These are phyloP conservation scores for Lachnellula cervina DNA, from an alignment of 2,329 filamentous ascomycete genomes.

Conservation along the genomic window DNA sequence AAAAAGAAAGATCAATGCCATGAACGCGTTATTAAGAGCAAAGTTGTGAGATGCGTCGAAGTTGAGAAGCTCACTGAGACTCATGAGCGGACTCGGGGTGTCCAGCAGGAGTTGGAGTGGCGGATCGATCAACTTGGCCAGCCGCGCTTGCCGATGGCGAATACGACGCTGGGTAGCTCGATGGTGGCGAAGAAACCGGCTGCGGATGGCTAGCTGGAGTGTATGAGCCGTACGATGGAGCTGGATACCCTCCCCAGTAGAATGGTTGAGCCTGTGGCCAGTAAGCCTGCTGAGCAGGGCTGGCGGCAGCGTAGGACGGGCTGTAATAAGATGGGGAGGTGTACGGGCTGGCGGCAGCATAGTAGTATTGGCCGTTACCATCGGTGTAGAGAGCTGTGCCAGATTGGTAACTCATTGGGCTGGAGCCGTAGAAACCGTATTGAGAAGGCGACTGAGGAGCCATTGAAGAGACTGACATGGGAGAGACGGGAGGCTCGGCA, in stretches of 20 bases:
- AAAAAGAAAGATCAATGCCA: neutral
- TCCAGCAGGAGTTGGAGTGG: constrained; percentile 23
- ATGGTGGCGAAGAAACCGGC: constrained; percentile 1
- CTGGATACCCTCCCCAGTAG: constrained; percentile 12
- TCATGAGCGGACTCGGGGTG: constrained; percentile 11
- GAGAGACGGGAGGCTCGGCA: constrained; percentile 9
- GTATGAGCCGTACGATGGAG: constrained; percentile 12
- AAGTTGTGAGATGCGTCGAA: neutral
- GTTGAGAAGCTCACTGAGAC: constrained; percentile 9
- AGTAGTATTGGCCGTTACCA: constrained; percentile 19
- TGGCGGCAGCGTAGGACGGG: constrained; percentile 13
- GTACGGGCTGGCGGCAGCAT: constrained; percentile 3
- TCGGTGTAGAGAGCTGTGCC: constrained; percentile 11
- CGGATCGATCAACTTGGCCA: constrained; percentile 21
- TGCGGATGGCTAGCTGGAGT: constrained; percentile 1
- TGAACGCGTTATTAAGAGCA: constrained; percentile 2
- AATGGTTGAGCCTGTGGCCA: neutral
- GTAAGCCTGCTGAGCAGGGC: constrained; percentile 10
- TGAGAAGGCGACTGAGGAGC: constrained; percentile 10
- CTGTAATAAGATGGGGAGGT: constrained; percentile 12
- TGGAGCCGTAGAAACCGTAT: constrained; percentile 6
- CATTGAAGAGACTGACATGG: constrained; percentile 11
- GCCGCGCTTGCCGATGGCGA: constrained; percentile 1
- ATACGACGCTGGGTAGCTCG: constrained; percentile 7
- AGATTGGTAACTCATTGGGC: neutral